A percentile compares a stretch with the other conserved stretches of the same genome.
phyloP scores from a whole-genome alignment of 2,329 filamentous ascomycete genomes.

The Talaromyces atroroseus region DNA sequence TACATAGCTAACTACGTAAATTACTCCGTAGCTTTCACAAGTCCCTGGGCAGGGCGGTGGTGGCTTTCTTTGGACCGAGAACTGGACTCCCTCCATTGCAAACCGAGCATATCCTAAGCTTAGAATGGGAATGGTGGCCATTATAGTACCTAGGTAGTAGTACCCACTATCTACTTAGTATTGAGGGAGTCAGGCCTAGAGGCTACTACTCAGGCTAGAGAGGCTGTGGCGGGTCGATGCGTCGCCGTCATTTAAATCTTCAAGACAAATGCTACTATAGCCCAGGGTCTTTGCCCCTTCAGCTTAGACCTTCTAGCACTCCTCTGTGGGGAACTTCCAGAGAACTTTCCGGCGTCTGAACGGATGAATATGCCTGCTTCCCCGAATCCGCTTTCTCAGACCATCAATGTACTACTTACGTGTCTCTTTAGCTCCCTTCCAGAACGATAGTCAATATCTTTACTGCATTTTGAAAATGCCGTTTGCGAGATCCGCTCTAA shows the following conservation, averaged over 20 bases:
- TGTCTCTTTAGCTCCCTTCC: not conserved
- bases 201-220: not conserved
- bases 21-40: not conserved
- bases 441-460: not conserved
- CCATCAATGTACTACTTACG: not conserved
- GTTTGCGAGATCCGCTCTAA: not conserved
- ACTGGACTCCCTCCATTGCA: not conserved
- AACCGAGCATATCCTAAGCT: not conserved
- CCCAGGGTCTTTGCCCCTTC: not conserved
- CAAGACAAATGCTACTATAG: not conserved
- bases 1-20: not conserved
- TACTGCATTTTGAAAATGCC: not conserved
- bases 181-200: too few species aligned
- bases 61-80: not conserved
- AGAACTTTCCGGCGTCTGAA: constrained; percentile 4
- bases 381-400: not conserved
- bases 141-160: not conserved
- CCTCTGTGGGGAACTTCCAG: constrained; percentile 3
- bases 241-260: not conserved
- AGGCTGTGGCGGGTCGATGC: not conserved
- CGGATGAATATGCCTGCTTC: not conserved
- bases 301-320: not conserved
- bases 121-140: not conserved
- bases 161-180: too few species aligned
- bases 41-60: not conserved